Evolutionary conservation across 2,329 filamentous ascomycete genomes (phyloP).

Genomic region (Aureobasidium sp.): DNA sequence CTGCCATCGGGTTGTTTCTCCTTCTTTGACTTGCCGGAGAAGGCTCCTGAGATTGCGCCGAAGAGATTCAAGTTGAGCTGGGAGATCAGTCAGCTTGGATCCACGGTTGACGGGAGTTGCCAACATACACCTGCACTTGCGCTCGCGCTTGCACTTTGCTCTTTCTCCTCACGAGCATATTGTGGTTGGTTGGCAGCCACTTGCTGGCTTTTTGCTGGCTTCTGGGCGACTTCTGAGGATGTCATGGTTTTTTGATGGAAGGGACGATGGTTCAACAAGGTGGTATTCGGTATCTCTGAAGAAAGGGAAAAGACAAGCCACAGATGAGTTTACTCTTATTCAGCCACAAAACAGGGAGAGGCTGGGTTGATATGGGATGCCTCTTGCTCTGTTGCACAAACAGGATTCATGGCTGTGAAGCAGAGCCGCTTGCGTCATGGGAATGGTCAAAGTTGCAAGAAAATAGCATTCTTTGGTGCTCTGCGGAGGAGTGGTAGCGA

Average conservation of each 20-base stretch:
- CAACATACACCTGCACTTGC: slow-evolving; percentile 21
- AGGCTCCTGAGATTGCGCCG: slow-evolving; percentile 26
- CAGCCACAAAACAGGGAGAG: slow-evolving; percentile 4
- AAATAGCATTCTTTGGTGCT: neutral
- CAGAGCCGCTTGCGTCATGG: slow-evolving; percentile 11
- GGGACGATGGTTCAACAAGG: neutral
- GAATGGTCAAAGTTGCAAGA: neutral
- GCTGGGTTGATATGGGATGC: slow-evolving; percentile 7
- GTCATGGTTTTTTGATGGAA: slow-evolving; percentile 13
- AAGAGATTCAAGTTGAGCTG: slow-evolving; percentile 32
- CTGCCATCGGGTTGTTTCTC: slow-evolving; percentile 22
- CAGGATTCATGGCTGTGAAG: neutral
- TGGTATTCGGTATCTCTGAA: neutral
- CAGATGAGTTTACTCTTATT: neutral
- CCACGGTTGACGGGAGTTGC: no score
- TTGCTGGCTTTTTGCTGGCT: slow-evolving; percentile 9
- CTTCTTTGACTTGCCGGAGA: slow-evolving; percentile 26
- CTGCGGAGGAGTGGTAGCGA: neutral
- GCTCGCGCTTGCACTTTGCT: slow-evolving; percentile 25
- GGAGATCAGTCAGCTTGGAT: neutral
- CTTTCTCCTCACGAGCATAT: slow-evolving; percentile 18
- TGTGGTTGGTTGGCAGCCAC: neutral
- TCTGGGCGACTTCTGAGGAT: slow-evolving; percentile 14
- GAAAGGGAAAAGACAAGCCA: neutral
- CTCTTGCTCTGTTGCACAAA: neutral